Percentiles rank a stretch among this genome's conserved stretches.
Evolutionary conservation across 106 monocot genomes (phyloP).

Genomic region (Xerophyta viscosa): DNA sequence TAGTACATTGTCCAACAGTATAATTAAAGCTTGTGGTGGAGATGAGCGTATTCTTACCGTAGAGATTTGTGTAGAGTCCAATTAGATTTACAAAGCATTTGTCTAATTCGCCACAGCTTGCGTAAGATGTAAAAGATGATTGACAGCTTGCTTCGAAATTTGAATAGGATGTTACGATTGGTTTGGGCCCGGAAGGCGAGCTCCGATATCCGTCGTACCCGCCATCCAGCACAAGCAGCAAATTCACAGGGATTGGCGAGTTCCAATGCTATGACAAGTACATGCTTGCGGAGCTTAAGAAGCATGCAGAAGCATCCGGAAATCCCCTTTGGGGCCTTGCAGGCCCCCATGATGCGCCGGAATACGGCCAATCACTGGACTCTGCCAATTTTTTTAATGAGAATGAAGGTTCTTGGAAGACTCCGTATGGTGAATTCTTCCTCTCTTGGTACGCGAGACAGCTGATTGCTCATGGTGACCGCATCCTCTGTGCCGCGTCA

Average conservation of each 20-base stretch:
- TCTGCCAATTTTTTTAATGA: slow-evolving; percentile 48
- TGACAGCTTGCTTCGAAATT: no score
- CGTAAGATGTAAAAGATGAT: no score
- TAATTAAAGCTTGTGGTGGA: no score
- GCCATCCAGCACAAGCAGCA: neutral
- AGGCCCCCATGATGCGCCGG: slow-evolving; percentile 60
- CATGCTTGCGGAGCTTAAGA: slow-evolving; percentile 39
- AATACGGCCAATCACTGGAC: slow-evolving; percentile 31
- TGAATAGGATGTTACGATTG: slow-evolving; percentile 39
- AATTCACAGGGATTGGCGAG: slow-evolving; percentile 38
- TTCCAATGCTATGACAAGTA: slow-evolving; percentile 81
- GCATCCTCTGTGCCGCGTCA: slow-evolving; percentile 35
- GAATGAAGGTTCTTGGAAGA: slow-evolving; percentile 51
- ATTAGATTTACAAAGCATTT: no score
- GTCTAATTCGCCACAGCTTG: no score
- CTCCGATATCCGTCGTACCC: slow-evolving; percentile 58
- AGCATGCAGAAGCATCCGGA: slow-evolving; percentile 27
- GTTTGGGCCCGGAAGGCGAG: slow-evolving; percentile 62
- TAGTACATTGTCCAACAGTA: no score
- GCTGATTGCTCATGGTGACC: slow-evolving; percentile 46
- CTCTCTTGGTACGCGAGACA: slow-evolving; percentile 56
- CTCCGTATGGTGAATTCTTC: slow-evolving; percentile 65
- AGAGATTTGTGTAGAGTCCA: no score
- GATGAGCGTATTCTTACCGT: no score
- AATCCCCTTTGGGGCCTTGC: slow-evolving; percentile 53